These are phyloP conservation scores for Gracilaria gracilis DNA, from an alignment of 23 red algal species.

Conservation along the genomic window DNA sequence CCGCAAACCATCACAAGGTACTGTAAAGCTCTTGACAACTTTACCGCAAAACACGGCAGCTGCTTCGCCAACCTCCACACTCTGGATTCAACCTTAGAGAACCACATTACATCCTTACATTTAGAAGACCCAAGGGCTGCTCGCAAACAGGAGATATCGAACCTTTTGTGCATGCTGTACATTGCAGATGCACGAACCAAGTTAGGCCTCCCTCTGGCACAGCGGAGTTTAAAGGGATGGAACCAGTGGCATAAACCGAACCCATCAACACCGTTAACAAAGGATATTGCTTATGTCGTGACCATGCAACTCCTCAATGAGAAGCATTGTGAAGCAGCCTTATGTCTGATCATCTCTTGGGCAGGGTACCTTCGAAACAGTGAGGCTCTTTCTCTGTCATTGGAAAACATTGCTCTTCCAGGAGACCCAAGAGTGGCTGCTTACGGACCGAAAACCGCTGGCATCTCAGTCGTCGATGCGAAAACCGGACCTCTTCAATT, in stretches of 20 bases:
- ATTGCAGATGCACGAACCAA: background rate
- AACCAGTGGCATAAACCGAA: background rate
- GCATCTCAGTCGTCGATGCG: background rate
- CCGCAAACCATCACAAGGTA: background rate
- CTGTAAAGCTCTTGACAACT: background rate
- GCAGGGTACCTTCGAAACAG: background rate
- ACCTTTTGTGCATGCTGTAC: background rate
- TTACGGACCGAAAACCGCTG: background rate
- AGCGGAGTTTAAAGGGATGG: slow-evolving; percentile 2
- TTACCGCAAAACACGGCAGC: background rate
- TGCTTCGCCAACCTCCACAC: background rate
- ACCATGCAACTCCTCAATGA: background rate
- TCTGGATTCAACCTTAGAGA: background rate
- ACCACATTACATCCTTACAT: background rate
- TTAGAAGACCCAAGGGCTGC: background rate
- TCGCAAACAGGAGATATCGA: background rate
- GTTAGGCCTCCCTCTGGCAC: background rate
- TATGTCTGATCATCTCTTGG: background rate
- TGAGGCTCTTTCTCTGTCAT: background rate
- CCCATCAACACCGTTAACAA: background rate
- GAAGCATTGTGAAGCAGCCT: background rate
- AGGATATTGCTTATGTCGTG: background rate
- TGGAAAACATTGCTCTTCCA: background rate
- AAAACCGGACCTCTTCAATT: slow-evolving; percentile 7
- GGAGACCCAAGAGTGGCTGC: background rate